phyloP scores from a whole-genome alignment of 78 protist genomes.

The Dictyostelium intermedium region DNA sequence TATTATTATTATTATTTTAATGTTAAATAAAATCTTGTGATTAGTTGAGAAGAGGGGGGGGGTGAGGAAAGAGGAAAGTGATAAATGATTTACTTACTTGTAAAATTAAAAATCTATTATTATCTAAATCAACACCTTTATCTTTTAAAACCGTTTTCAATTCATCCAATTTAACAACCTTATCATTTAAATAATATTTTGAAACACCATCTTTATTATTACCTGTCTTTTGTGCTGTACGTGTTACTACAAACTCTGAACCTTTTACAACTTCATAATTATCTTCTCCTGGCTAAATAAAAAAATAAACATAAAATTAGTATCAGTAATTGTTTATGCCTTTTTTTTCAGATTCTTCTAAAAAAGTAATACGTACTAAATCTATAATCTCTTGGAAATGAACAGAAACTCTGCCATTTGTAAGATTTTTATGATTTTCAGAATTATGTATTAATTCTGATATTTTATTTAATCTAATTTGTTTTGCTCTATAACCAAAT shows the following conservation, averaged over 20 bases:
- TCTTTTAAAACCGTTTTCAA: constrained; percentile 83
- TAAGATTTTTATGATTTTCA: constrained; percentile 73
- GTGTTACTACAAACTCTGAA: constrained; percentile 90
- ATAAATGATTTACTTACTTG: constrained; percentile 84
- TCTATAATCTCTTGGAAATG: constrained; percentile 96
- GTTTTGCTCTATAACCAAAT: constrained; percentile 97
- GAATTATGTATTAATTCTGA: constrained; percentile 98
- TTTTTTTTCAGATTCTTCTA: no score
- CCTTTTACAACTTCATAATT: constrained; percentile 80
- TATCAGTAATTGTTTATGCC: no score
- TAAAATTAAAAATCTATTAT: constrained; percentile 99
- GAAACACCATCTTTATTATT: constrained; percentile 3
- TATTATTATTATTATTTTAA: not conserved
- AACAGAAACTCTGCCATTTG: constrained; percentile 92
- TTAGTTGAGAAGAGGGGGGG: not conserved
- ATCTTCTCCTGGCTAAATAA: constrained; percentile 54
- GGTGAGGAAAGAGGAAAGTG: no score
- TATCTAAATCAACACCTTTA: constrained; percentile 97
- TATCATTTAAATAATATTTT: constrained; percentile 89
- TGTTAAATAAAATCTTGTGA: no score
- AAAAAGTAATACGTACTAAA: constrained; percentile 43
- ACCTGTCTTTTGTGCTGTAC: constrained; percentile 82
- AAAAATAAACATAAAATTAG: not conserved
- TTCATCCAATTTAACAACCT: constrained; percentile 44
- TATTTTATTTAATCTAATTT: constrained; percentile 94